phyloP scores from a whole-genome alignment of 176 grass and related monocot genomes.

The Avena atlantica region DNA sequence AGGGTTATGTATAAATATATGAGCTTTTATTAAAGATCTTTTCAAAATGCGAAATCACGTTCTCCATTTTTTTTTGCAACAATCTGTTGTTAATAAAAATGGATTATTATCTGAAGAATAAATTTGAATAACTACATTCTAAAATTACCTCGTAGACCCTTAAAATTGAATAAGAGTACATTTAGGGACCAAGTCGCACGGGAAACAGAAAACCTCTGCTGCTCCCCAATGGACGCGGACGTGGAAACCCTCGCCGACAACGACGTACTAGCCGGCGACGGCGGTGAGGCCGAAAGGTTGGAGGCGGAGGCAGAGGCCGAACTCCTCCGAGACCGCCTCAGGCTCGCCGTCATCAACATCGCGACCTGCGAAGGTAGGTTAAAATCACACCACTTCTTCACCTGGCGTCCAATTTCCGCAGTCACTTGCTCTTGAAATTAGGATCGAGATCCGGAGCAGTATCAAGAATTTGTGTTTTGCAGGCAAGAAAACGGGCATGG shows the following conservation, averaged over 20 bases:
- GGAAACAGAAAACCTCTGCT: neutral
- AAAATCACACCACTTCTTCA: neutral
- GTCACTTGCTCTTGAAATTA: slow-evolving; percentile 20
- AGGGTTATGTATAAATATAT: no score
- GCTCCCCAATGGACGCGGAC: slow-evolving; percentile 24
- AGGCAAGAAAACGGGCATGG: slow-evolving; percentile 76
- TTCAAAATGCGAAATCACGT: no score
- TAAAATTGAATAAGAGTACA: neutral
- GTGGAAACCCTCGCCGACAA: slow-evolving; percentile 47
- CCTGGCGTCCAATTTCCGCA: neutral
- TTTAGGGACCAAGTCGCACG: neutral
- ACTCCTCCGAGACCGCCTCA: slow-evolving; percentile 71
- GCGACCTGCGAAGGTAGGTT: slow-evolving; percentile 67
- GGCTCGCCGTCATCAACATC: slow-evolving; percentile 80
- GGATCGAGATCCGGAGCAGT: slow-evolving; percentile 11
- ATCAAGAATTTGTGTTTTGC: neutral
- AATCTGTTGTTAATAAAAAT: no score
- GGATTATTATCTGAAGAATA: no score
- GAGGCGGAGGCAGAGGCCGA: slow-evolving; percentile 59
- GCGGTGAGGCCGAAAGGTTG: slow-evolving; percentile 41
- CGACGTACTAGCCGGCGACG: slow-evolving; percentile 8
- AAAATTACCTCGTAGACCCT: neutral
- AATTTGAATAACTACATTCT: no score
- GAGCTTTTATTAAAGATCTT: no score
- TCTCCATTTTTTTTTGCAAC: no score